Evolutionary conservation across 805 yeast species (phyloP).

Genomic region (Candida chauliodis): DNA sequence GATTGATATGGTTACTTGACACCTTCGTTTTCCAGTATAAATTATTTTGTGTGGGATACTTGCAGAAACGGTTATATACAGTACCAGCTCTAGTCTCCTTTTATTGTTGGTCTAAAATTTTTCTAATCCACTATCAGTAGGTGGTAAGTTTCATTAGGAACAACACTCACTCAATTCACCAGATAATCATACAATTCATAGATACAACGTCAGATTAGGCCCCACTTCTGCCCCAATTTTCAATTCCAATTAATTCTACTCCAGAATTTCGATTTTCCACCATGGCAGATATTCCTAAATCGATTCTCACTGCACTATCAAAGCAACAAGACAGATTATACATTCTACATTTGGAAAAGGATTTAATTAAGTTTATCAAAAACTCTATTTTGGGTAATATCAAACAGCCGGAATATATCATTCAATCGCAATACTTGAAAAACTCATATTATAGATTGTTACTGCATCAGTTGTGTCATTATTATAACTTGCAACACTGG

Average conservation of each 20-base stretch:
- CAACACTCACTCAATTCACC: too few relatives aligned
- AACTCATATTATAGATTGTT: constrained; percentile 68
- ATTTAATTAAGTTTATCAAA: constrained; percentile 17
- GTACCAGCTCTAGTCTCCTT: not conserved
- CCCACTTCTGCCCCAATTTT: too few relatives aligned
- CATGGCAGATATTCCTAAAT: constrained; percentile 16
- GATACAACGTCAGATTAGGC: too few relatives aligned
- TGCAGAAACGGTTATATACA: not conserved
- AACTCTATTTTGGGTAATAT: constrained; percentile 11
- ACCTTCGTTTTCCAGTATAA: not conserved
- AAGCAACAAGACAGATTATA: constrained; percentile 21
- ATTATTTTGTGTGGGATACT: too few relatives aligned
- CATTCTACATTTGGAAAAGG: constrained; percentile 20
- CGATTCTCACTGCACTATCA: constrained; percentile 16
- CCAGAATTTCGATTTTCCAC: too few relatives aligned
- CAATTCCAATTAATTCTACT: too few relatives aligned
- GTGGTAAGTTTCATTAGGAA: too few relatives aligned
- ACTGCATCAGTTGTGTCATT: constrained; percentile 68
- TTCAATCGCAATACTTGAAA: constrained; percentile 37
- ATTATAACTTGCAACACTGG: constrained; percentile 57
- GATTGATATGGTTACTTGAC: not conserved
- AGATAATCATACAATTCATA: too few relatives aligned
- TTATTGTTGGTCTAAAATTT: not conserved
- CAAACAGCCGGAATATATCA: constrained; percentile 11
- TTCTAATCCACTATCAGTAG: too few relatives aligned